phyloP scores from a whole-genome alignment of 78 protist genomes.

The Corallochytrium limacisporum region DNA sequence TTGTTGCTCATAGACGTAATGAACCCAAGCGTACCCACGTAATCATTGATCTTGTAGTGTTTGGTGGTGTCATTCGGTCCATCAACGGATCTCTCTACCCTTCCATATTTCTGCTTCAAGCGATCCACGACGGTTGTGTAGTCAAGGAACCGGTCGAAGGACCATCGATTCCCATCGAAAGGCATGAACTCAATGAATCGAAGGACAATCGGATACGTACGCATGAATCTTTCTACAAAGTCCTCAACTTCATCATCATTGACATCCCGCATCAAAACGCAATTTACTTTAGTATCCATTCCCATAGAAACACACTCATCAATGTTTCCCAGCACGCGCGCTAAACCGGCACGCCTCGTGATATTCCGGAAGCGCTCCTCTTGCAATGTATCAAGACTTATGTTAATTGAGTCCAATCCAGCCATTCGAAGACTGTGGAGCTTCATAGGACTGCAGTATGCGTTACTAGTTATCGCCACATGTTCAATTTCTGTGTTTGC shows the following conservation, averaged over 20 bases:
- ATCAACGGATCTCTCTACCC: neutral
- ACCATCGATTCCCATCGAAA: constrained; percentile 71
- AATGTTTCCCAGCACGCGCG: constrained; percentile 33
- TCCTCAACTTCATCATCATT: constrained; percentile 60
- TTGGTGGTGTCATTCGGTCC: constrained; percentile 39
- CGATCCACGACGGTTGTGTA: constrained; percentile 36
- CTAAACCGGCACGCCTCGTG: constrained; percentile 46
- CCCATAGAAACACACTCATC: constrained; percentile 16
- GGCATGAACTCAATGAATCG: constrained; percentile 88
- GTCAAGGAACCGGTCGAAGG: constrained; percentile 36
- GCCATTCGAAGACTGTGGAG: no score
- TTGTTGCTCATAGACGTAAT: constrained; percentile 78
- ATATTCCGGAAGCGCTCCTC: constrained; percentile 35
- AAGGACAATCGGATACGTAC: constrained; percentile 31
- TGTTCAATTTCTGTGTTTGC: neutral
- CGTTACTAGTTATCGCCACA: neutral
- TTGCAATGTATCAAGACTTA: constrained; percentile 63
- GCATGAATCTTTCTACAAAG: constrained; percentile 51
- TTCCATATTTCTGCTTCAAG: neutral
- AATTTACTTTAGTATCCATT: constrained; percentile 44
- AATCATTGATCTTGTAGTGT: constrained; percentile 36
- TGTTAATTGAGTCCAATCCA: constrained; percentile 47
- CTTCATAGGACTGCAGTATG: neutral
- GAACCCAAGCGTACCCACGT: constrained; percentile 53
- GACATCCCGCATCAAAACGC: constrained; percentile 63